These are phyloP conservation scores for Claviceps paspali DNA, from an alignment of 2,329 filamentous ascomycete species.

Conservation along the genomic window DNA sequence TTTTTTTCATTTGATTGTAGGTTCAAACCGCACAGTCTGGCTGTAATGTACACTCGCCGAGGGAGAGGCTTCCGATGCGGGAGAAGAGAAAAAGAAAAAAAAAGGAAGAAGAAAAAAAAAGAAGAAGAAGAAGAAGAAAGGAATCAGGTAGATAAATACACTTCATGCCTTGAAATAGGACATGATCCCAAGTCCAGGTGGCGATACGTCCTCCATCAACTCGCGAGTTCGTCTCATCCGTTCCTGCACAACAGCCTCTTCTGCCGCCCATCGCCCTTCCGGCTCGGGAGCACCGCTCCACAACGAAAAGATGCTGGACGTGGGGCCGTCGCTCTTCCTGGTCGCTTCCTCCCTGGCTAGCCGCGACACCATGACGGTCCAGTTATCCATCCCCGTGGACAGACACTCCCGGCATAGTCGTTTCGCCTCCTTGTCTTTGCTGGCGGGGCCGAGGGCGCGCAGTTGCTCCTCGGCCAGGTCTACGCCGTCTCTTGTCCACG, in stretches of 20 bases:
- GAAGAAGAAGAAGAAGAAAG: not conserved
- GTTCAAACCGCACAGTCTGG: too few relatives aligned
- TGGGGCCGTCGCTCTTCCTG: conserved; percentile 20
- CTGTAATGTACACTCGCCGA: too few relatives aligned
- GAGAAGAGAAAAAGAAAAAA: not conserved
- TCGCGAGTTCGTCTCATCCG: conserved; percentile 34
- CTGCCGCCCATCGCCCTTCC: conserved; percentile 34
- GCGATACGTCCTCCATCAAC: conserved; percentile 32
- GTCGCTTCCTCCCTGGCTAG: conserved; percentile 39
- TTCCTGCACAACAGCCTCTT: conserved; percentile 38
- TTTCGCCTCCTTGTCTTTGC: conserved; percentile 14
- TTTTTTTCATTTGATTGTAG: too few relatives aligned
- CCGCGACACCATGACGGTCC: conserved; percentile 62
- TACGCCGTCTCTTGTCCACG: conserved; percentile 82
- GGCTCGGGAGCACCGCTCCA: conserved; percentile 19
- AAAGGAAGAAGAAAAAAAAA: not conserved
- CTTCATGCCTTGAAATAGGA: conserved; percentile 24
- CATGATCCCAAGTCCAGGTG: conserved; percentile 18
- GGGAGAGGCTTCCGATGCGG: too few relatives aligned
- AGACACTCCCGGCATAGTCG: conserved; percentile 65
- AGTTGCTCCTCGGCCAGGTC: conserved; percentile 60
- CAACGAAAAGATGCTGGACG: conserved; percentile 20
- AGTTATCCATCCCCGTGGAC: conserved; percentile 61
- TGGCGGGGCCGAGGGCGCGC: conserved; percentile 23
- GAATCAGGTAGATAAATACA: not conserved